Conservation (phyloP, 2,329 filamentous ascomycete genomes). For the Aspergillus pseudonomiae region DNA sequence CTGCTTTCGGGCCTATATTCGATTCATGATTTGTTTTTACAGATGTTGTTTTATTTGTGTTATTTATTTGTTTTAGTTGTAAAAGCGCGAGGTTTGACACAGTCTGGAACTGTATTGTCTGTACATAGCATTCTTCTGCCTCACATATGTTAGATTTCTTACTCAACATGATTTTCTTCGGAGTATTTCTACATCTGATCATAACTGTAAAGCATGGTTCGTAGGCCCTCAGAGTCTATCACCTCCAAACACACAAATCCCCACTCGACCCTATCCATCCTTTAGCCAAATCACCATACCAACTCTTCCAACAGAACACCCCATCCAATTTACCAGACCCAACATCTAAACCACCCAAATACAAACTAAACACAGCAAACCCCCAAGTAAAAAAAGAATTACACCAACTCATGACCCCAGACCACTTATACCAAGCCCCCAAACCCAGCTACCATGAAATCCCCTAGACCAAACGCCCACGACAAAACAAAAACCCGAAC, state of each 20-base stretch:
- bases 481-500: too few relatives aligned
- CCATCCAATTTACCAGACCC: background rate
- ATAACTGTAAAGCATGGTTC: background rate
- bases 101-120: background rate
- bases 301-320: background rate
- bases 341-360: background rate
- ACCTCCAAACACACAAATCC: too few relatives aligned
- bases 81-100: background rate
- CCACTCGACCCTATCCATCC: background rate
- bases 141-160: background rate
- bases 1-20: constrained; percentile 74
- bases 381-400: too few relatives aligned
- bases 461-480: too few relatives aligned
- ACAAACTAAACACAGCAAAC: background rate
- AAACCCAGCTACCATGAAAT: too few relatives aligned
- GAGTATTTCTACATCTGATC: background rate
- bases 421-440: too few relatives aligned
- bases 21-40: constrained; percentile 55
- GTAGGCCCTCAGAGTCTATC: background rate
- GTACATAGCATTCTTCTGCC: background rate
- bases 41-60: constrained; percentile 12
- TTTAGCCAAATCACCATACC: background rate
- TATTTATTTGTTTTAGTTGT: background rate
- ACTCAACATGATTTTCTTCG: background rate
- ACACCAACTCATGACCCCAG: too few relatives aligned